Evolutionary conservation across 495 filamentous ascomycete genomes (phyloP).

Genomic region (Niebla homalea): DNA sequence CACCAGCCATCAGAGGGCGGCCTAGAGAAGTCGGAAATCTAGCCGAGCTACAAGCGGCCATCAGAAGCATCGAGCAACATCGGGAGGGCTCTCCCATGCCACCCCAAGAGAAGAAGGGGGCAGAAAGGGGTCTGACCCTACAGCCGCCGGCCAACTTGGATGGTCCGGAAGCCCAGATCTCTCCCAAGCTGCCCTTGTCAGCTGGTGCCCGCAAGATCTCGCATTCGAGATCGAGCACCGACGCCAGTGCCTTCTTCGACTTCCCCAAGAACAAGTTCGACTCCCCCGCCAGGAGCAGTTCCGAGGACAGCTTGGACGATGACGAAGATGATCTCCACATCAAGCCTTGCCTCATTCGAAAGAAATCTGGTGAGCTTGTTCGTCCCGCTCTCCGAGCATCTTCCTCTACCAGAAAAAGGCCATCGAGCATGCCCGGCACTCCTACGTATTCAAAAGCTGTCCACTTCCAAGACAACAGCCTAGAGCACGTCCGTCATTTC

Average conservation of each 20-base stretch:
- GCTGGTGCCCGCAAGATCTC: slow-evolving; percentile 52
- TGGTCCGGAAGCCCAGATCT: slow-evolving; percentile 16
- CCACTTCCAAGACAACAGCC: slow-evolving; percentile 76
- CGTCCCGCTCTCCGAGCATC: slow-evolving; percentile 70
- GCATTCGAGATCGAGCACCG: slow-evolving; percentile 77
- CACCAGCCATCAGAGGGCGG: slow-evolving; percentile 28
- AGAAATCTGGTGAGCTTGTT: slow-evolving; percentile 96
- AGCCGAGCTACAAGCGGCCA: slow-evolving; percentile 69
- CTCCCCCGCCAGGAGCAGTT: slow-evolving; percentile 37
- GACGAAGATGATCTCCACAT: slow-evolving; percentile 44
- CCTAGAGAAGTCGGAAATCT: slow-evolving; percentile 48
- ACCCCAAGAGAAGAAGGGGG: slow-evolving; percentile 26
- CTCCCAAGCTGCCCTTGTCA: slow-evolving; percentile 29
- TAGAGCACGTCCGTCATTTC: slow-evolving; percentile 93
- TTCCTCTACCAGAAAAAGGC: slow-evolving; percentile 54
- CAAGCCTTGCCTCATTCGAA: slow-evolving; percentile 82
- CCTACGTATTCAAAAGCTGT: slow-evolving; percentile 90
- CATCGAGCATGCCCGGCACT: slow-evolving; percentile 94
- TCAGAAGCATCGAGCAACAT: slow-evolving; percentile 62
- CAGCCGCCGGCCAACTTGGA: slow-evolving; percentile 16
- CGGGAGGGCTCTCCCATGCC: slow-evolving; percentile 46
- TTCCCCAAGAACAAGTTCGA: slow-evolving; percentile 35
- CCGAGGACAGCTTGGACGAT: slow-evolving; percentile 45
- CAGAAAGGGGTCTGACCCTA: slow-evolving; percentile 26
- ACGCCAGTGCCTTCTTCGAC: slow-evolving; percentile 43